Evolutionary conservation across 1,284 basidiomycete genomes (phyloP), one percentile per base, ranked within the genome.

Genomic region (Anthracocystis walkeri): DNA sequence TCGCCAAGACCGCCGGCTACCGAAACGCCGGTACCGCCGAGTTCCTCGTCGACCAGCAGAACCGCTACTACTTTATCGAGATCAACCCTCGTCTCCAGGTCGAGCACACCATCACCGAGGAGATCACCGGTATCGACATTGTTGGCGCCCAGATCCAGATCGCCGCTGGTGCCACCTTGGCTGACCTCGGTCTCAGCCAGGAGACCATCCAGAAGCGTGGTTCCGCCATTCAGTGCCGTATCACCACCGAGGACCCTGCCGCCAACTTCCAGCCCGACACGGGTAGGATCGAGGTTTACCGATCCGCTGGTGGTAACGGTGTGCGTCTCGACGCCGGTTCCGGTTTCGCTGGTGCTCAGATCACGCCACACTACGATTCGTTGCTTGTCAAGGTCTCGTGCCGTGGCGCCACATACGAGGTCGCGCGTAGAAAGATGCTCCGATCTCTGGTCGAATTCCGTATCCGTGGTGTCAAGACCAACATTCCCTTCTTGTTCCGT

Each of bases 81-180:
- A 91, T 99, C 76, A 99, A 99, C 87, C 97, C 97, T 48, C 96
- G 97, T 90, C 91, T 99, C 33, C 97, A 99, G 88, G 97, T 99
- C 84, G 96, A 98, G 88, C 85, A 86, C 76, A 97, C 97, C 21
- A 99, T 97, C 21, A 99, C 97, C 25, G 97, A 99, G 87, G 99
- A 99, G 95, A 97, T 99, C 45, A 92, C 93, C 18, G 96, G 97
- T 21, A 96, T 99, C 86, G 97, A 98, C 87, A 90, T 99, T 64
- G 96, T 97, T 29, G 95, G 95, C 58, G 93, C 96, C 21, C 97
- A 99, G 87, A 90, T 99, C 56, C 95, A 98, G 86, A 89, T 99
- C 75, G 94, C 97, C 41, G 95, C 94, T 52, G 97, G 97, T 66
- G 95, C 95, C 23, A 94, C 95, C 56, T 90, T 99, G 53, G 91